Evolutionary conservation across 148 eudicot genomes (phyloP).

Genomic region (Nepenthes mirabilis): DNA sequence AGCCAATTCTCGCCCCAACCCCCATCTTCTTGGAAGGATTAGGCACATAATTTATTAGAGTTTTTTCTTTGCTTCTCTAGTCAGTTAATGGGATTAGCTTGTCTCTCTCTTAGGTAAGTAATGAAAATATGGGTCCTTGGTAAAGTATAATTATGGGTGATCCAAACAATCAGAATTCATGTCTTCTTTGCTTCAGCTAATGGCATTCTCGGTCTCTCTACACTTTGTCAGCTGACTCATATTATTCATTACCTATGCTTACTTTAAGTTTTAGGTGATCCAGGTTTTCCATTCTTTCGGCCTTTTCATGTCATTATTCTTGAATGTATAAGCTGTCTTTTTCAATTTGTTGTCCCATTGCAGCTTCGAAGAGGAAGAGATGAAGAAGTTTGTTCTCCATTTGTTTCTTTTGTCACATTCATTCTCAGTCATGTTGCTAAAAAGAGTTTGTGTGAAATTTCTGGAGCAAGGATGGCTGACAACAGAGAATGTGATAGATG

Average conservation of each 20-base stretch:
- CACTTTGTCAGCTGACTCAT: background rate
- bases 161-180: no score
- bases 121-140: no score
- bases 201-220: background rate
- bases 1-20: no score
- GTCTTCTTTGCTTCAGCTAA: background rate
- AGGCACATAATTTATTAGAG: no score
- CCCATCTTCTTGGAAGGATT: no score
- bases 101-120: no score
- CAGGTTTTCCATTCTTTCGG: no score
- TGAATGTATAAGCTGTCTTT: background rate
- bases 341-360: conserved; percentile 6
- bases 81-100: no score
- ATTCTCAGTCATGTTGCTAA: conserved; percentile 39
- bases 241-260: background rate
- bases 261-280: no score
- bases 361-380: conserved; percentile 65
- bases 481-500: conserved; percentile 58
- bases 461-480: conserved; percentile 49
- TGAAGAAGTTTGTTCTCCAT: conserved; percentile 65
- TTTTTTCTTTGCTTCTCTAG: no score
- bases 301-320: background rate
- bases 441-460: conserved; percentile 41
- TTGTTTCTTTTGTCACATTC: conserved; percentile 68
- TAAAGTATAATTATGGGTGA: no score